These are phyloP conservation scores for Kwoniella shivajii DNA, from an alignment of 1,284 basidiomycete species.

Conservation along the genomic window DNA sequence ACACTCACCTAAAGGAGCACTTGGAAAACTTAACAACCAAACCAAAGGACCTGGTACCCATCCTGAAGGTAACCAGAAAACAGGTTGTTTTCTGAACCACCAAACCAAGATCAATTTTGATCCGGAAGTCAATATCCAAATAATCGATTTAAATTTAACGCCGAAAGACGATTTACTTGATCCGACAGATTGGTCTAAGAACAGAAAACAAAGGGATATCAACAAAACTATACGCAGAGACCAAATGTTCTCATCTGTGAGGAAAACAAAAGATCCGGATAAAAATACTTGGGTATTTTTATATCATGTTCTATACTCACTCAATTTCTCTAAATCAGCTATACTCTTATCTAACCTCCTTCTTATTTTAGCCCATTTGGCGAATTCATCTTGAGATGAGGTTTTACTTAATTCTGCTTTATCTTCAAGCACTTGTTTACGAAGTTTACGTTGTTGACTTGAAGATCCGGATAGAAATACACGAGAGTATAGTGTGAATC, in stretches of 20 bases:
- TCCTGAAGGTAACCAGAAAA: slow-evolving; percentile 83
- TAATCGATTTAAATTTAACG: slow-evolving; percentile 67
- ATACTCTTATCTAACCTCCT: slow-evolving; percentile 89
- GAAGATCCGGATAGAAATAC: slow-evolving; percentile 64
- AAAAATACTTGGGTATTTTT: not conserved
- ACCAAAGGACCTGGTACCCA: slow-evolving; percentile 78
- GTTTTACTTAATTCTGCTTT: slow-evolving; percentile 87
- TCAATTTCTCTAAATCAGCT: slow-evolving; percentile 89
- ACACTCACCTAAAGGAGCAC: slow-evolving; percentile 47
- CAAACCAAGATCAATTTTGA: slow-evolving; percentile 78
- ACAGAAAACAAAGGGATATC: slow-evolving; percentile 13
- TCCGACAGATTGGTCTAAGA: slow-evolving; percentile 74
- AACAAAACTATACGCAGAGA: no score
- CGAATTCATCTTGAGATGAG: slow-evolving; percentile 95
- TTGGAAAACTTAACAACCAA: slow-evolving; percentile 68
- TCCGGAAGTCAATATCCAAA: slow-evolving; percentile 84
- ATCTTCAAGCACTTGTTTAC: slow-evolving; percentile 71
- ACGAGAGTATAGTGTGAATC: slow-evolving; percentile 68
- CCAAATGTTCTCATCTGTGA: no score
- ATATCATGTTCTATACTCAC: no score
- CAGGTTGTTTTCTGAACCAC: slow-evolving; percentile 84
- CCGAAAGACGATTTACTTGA: slow-evolving; percentile 69
- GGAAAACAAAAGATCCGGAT: no score
- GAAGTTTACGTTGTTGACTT: slow-evolving; percentile 67
- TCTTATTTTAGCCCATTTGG: slow-evolving; percentile 95